phyloP scores from a whole-genome alignment of 2,329 filamentous ascomycete species.

The Aspergillus vadensis region DNA sequence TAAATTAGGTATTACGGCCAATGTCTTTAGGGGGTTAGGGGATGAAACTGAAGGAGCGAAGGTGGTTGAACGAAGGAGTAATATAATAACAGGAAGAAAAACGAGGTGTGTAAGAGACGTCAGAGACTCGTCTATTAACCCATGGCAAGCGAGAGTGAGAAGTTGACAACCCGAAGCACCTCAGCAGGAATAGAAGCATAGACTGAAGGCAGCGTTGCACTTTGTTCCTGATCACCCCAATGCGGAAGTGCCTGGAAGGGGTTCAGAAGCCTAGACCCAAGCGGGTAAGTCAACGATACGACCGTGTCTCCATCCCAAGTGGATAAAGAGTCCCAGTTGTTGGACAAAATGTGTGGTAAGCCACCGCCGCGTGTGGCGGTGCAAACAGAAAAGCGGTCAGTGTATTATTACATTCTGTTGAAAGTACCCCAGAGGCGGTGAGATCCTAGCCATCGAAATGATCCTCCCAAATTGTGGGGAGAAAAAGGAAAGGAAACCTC shows the following conservation, averaged over 20 bases:
- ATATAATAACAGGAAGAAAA: neutral
- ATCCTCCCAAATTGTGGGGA: no score
- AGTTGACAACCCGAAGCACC: neutral
- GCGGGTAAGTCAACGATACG: neutral
- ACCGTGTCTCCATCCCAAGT: no score
- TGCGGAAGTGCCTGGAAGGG: neutral
- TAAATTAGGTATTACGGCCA: neutral
- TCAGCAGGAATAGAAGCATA: neutral
- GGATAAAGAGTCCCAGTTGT: neutral
- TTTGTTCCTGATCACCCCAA: conserved; percentile 1
- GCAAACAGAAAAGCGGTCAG: neutral
- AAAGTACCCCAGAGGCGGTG: no score
- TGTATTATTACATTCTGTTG: neutral
- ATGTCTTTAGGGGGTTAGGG: neutral
- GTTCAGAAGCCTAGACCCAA: neutral
- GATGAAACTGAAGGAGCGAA: neutral
- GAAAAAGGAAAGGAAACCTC: no score
- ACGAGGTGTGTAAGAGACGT: neutral
- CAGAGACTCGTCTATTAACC: neutral
- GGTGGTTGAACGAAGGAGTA: neutral
- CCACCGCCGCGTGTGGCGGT: neutral
- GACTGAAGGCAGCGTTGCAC: neutral
- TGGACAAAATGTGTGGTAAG: neutral
- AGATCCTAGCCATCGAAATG: no score
- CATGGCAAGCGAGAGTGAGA: neutral